These are phyloP conservation scores for Aspergillus sojae DNA, from an alignment of 2,329 filamentous ascomycete species.

Conservation along the genomic window DNA sequence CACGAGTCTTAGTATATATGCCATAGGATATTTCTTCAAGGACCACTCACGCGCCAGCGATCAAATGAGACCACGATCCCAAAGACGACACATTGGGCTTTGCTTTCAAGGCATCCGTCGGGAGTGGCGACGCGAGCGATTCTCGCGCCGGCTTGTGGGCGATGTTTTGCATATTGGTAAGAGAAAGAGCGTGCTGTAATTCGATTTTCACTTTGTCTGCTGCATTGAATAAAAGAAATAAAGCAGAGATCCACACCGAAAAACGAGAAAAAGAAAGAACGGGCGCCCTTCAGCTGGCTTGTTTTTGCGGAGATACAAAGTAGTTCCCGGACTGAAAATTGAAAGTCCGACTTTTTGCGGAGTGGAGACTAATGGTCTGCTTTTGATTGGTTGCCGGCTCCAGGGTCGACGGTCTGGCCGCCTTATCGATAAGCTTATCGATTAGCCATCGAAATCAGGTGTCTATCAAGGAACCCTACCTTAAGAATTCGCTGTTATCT, in stretches of 20 bases:
- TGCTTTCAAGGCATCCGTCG: constrained; percentile 5
- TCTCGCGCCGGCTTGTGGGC: constrained; percentile 11
- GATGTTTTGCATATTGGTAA: constrained; percentile 10
- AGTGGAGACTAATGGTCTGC: background rate
- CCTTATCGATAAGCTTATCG: constrained; percentile 2
- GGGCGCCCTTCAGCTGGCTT: background rate
- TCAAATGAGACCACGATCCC: constrained; percentile 33
- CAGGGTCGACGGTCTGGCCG: background rate
- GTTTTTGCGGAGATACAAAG: background rate
- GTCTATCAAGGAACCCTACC: background rate
- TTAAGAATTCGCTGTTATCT: background rate
- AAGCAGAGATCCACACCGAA: background rate
- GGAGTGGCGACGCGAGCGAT: constrained; percentile 13
- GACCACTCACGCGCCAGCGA: constrained; percentile 38
- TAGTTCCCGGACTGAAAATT: constrained; percentile 1
- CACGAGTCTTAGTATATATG: background rate
- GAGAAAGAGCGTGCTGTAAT: background rate
- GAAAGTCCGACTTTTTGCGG: background rate
- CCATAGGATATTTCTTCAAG: background rate
- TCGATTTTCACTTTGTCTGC: background rate
- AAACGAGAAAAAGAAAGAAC: background rate
- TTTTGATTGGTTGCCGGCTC: background rate
- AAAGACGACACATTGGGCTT: constrained; percentile 9
- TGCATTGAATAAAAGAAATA: background rate
- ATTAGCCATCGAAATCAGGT: background rate